phyloP scores from a whole-genome alignment of 805 yeast genomes.

The Geotrichum ghanense region DNA sequence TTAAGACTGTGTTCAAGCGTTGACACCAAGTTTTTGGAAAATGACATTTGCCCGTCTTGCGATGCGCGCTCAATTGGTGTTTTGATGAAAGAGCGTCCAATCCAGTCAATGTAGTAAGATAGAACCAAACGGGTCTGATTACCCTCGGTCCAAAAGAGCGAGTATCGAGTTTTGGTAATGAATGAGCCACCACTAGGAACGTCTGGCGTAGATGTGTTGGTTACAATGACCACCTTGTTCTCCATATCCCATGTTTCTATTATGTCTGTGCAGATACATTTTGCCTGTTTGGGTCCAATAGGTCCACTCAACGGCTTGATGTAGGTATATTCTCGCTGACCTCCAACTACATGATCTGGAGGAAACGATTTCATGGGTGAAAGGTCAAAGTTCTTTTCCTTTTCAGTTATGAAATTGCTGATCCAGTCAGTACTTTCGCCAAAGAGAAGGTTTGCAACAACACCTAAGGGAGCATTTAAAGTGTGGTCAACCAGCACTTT shows the following conservation, averaged over 20 bases:
- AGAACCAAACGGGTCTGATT: constrained; percentile 49
- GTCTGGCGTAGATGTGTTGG: constrained; percentile 71
- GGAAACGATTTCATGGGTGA: constrained; percentile 4
- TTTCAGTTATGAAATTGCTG: constrained; percentile 27
- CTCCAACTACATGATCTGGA: constrained; percentile 22
- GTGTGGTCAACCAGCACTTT: constrained; percentile 40
- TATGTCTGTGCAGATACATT: constrained; percentile 56
- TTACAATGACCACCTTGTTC: constrained; percentile 46
- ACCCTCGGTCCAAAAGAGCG: constrained; percentile 61
- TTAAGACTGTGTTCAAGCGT: constrained; percentile 25
- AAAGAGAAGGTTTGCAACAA: constrained; percentile 56
- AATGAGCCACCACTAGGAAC: constrained; percentile 90
- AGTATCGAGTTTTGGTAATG: constrained; percentile 58
- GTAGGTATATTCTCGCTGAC: constrained; percentile 41
- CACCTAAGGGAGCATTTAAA: constrained; percentile 65
- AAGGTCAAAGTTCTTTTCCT: constrained; percentile 23
- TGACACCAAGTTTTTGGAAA: constrained; percentile 38
- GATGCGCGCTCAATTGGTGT: constrained; percentile 81
- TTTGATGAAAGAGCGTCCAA: constrained; percentile 86
- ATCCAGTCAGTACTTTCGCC: constrained; percentile 45
- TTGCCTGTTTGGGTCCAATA: constrained; percentile 89
- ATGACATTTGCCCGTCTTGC: constrained; percentile 62
- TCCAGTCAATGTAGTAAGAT: constrained; percentile 81
- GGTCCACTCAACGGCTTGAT: constrained; percentile 66
- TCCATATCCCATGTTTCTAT: constrained; percentile 44